These are phyloP conservation scores for Physcia stellaris DNA, from an alignment of 495 filamentous ascomycete genomes.

Conservation along the genomic window DNA sequence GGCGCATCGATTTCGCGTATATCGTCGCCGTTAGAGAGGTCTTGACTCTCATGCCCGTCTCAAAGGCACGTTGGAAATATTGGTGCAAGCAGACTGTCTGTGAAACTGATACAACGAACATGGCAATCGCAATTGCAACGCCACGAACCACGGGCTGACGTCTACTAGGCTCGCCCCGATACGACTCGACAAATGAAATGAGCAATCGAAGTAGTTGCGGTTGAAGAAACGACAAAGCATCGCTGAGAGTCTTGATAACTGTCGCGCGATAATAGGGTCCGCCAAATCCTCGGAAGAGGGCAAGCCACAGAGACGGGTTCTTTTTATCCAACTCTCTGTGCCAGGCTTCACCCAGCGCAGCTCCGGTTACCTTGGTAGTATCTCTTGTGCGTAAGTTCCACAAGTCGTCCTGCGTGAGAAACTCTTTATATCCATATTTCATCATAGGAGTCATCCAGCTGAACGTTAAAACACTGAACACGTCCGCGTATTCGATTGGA, in stretches of 20 bases:
- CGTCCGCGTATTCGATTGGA: conserved; percentile 82
- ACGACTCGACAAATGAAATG: conserved; percentile 79
- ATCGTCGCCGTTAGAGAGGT: conserved; percentile 78
- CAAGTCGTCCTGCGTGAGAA: conserved; percentile 87
- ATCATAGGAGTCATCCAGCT: conserved; percentile 99
- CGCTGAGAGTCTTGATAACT: conserved; percentile 75
- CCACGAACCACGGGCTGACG: conserved; percentile 73
- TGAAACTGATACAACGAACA: conserved; percentile 76
- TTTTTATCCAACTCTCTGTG: conserved; percentile 56
- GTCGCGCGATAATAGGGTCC: conserved; percentile 66
- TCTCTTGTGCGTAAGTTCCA: conserved; percentile 82
- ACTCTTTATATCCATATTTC: conserved; percentile 86
- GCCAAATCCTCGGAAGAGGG: conserved; percentile 76
- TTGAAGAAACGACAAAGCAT: conserved; percentile 74
- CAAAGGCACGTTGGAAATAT: conserved; percentile 91
- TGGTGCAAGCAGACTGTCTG: conserved; percentile 81
- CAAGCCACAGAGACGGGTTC: conserved; percentile 78
- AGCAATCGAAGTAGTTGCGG: conserved; percentile 79
- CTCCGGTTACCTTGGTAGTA: conserved; percentile 55
- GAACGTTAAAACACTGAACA: conserved; percentile 91
- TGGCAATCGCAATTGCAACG: conserved; percentile 74
- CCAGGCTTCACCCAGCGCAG: conserved; percentile 63
- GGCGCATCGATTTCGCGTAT: conserved; percentile 75
- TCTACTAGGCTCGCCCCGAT: conserved; percentile 34
- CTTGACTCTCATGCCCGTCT: conserved; percentile 94